Base-by-base conservation (phyloP, 2,329 filamentous ascomycete genomes). In the Calonectria multiphialidica region DNA sequence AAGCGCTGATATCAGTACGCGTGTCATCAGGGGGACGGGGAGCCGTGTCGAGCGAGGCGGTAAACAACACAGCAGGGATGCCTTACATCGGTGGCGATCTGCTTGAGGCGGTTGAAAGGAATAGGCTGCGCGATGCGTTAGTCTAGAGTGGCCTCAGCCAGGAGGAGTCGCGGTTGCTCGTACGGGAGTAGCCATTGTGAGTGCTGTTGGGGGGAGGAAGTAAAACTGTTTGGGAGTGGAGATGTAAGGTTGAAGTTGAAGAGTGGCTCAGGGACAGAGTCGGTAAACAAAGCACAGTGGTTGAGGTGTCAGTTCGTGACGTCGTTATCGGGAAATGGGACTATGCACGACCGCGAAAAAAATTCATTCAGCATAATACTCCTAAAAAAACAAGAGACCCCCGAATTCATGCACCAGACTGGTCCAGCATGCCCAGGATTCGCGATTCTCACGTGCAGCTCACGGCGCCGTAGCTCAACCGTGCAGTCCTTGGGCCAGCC, bases 61-160 rank as follows among this genome's bases (percentile, higher is more conserved):
- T 78, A 79, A 77, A 74, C 73, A 73, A 73, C 18, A 59, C 35
- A 57, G 35, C 45, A 30, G 50, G 71, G 69, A 47, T 47, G 50
- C 18, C 91, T 81, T 89, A 96, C 94, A 88, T 96, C 93, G 82
- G 91, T 92, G 79, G 94, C 93, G 83, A 98, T 96, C 87, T 97
- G 94, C 87, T 93, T 94, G 77, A 98, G 90, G 76, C 95, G 90
- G 80, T 91, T 92, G 78, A 92, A 89, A 72, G 94, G 89, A 79
- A 98, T 90, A 72, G 95, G 95, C 94, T 96, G 80, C 42, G 25
- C 44, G 28, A 44, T 50, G 50, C 21, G 67, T 82, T 73, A 82
- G 77, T 74, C 75, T 57, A 16, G 57, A 44, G 21, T 47, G 33
- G 30, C 21, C 33, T 61, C 25, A 28, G 33, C n/a, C 64, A 33